Base-by-base conservation (phyloP, 257 asterid species). In the Coffea canephora region DNA sequence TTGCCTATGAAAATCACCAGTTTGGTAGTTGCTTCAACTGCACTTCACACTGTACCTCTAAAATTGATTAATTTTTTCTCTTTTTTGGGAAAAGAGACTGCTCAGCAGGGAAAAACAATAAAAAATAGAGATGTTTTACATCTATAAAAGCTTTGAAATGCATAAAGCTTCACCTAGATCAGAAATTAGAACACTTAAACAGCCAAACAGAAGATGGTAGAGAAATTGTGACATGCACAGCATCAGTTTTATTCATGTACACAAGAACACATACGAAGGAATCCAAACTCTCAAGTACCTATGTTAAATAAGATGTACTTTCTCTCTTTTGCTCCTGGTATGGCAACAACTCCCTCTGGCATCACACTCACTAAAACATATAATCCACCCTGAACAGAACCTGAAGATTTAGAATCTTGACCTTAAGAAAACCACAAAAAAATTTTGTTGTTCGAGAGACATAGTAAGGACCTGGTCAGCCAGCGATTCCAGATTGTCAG, bases 321-420 rank as follows among this genome's bases (percentile, higher is more conserved):
- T 79, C 90, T 87, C 79, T 91, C 98, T 71, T 74, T 86, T 68
- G 52, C 88, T 80, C 93, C 92, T 67, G 86, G 95, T 80, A 90
- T 83, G 48, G 96, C 96, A 74, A 94, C 93, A 71, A 94, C 77
- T 72, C 97, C 98, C 86, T 92, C 98, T 61, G 97, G 90, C 80
- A 89, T 88, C 81, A 90, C 96, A 50, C 36, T 89, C 78, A 93
- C 92, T 81, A 87, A 75, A 73, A 92, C 92, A 83, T 69, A 87
- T 54, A 84, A 80, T 83, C 83, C 85, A 69, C 81, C 92, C 97
- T 93, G 86, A 68, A 79, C 72, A 78, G 66, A 80, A 54, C 36
- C 27, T 34, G 49, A 31, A 54, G 8, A 39, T 39, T 39, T 41
- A 73, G 27, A 78, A 67, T 55, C 69, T 55, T 45, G 45, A 23